phyloP scores from a whole-genome alignment of 2,329 filamentous ascomycete genomes.

The Intubia oerlemansii region DNA sequence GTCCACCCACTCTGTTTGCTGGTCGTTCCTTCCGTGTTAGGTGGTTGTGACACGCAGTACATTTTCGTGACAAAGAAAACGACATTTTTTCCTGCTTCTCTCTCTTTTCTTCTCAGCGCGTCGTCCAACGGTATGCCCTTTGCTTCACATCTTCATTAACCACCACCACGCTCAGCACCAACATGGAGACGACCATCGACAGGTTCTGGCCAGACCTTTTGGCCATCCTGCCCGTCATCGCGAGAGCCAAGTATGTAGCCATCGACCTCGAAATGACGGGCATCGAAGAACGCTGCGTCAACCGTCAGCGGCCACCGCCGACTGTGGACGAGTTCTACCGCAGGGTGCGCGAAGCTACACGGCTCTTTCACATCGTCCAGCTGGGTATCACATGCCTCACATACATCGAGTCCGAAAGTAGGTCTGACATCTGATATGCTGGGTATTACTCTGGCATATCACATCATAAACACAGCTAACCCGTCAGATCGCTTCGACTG shows the following conservation, averaged over 20 bases:
- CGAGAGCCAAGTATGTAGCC: slow-evolving; percentile 12
- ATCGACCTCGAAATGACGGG: slow-evolving; percentile 20
- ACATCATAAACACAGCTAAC: no score
- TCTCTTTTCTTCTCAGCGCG: no score
- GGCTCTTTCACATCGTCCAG: slow-evolving; percentile 14
- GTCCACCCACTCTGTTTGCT: no score
- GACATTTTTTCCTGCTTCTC: background rate
- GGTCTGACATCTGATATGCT: no score
- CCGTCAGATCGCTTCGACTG: no score
- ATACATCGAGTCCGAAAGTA: slow-evolving; percentile 1
- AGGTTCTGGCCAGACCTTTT: slow-evolving; percentile 14
- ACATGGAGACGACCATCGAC: background rate
- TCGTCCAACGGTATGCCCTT: no score
- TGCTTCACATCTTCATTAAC: no score
- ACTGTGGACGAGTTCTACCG: slow-evolving; percentile 10
- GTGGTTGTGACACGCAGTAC: no score
- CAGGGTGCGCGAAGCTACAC: slow-evolving; percentile 11
- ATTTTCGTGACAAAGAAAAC: no score
- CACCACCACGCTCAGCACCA: no score
- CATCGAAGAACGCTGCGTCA: slow-evolving; percentile 6
- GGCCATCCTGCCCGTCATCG: slow-evolving; percentile 11
- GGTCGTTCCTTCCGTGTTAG: no score
- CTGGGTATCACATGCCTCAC: slow-evolving; percentile 16
- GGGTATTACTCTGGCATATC: no score
- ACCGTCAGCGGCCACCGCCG: background rate